A percentile compares a stretch with the other conserved stretches of the same genome.
Conservation (phyloP, 2,329 filamentous ascomycete genomes). For the Furcasterigmium furcatum region DNA sequence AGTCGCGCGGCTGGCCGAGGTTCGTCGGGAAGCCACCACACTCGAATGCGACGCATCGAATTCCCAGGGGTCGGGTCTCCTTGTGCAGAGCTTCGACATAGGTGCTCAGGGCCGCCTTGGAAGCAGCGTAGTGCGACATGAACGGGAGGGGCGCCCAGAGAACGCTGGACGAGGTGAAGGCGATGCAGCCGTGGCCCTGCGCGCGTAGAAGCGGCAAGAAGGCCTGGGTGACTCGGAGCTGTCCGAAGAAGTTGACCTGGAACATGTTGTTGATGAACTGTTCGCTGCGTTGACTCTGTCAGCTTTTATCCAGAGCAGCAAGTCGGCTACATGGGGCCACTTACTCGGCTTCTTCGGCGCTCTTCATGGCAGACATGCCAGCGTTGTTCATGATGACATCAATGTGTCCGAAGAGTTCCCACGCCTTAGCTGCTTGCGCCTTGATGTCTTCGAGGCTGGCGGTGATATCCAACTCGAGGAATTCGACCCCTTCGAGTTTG, state of each 20-base stretch:
- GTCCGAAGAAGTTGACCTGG: slow-evolving; percentile 20
- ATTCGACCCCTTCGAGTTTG: slow-evolving; percentile 23
- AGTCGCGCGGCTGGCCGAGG: slow-evolving; percentile 16
- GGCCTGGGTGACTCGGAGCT: slow-evolving; percentile 18
- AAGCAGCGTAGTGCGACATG: slow-evolving; percentile 22
- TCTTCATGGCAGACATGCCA: slow-evolving; percentile 11
- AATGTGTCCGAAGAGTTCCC: slow-evolving; percentile 39
- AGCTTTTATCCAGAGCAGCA: background rate
- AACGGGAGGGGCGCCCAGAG: slow-evolving; percentile 10
- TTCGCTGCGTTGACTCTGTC: slow-evolving; percentile 13
- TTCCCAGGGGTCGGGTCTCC: background rate
- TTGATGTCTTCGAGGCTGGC: slow-evolving; percentile 21
- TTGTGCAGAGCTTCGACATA: slow-evolving; percentile 10
- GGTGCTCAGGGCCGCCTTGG: slow-evolving; percentile 19
- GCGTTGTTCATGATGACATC: slow-evolving; percentile 18
- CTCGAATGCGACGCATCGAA: slow-evolving; percentile 4
- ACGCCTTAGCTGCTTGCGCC: slow-evolving; percentile 34
- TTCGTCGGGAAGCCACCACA: slow-evolving; percentile 5
- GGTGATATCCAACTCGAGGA: slow-evolving; percentile 33
- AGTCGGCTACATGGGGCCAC: slow-evolving; percentile 1
- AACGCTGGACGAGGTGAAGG: slow-evolving; percentile 22
- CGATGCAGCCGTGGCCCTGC: slow-evolving; percentile 17
- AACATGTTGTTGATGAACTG: slow-evolving; percentile 22
- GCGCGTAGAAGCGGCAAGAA: slow-evolving; percentile 22
- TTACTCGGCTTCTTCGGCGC: slow-evolving; percentile 26